Base-by-base conservation (phyloP, 352 stramenopile species). In the Pythium grandisporangium region DNA sequence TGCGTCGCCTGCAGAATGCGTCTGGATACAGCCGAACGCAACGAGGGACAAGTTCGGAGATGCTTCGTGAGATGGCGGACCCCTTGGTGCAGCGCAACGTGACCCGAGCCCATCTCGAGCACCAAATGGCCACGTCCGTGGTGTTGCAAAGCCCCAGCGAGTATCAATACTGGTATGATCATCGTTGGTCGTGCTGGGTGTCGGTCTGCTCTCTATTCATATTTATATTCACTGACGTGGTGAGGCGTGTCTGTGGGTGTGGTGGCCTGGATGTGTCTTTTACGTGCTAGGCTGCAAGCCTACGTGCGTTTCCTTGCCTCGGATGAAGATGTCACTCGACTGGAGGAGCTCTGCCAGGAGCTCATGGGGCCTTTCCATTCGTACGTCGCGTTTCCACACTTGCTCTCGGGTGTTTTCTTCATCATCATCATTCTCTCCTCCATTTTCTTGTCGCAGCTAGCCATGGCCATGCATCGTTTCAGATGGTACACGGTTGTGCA, bases 241-340 rank as follows among this genome's bases (percentile, higher is more conserved):
- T 3, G 21, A 16, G 11, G 11, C 41, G 20, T 50, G 7, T n/a
- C 19, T 20, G 30, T 6, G 33, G 21, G 42, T 54, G n/a, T 23
- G 25, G 24, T 37, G n/a, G n/a, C n/a, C n/a, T n/a, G n/a, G n/a
- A n/a, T n/a, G n/a, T 17, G 13, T 27, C 35, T 10, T 6, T 30
- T 16, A 7, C 16, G 20, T 29, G 13, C 51, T 39, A 93, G 79
- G 79, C 57, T 90, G 30, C 69, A 85, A 57, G 68, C 75, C 29
- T 93, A 93, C 44, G 78, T 77, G 17, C 75, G 66, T 39, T 91
- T 91, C 43, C 53, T 93, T n/a, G 63, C 76, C 3, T 48, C 77
- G 19, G 81, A 93, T 30, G 81, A 89, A 49, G 81, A 93, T 21
- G 72, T 88, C 5, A 37, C 52, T 43, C 71, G 77, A 8, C 55